Evolutionary conservation across 139 green algal genomes (phyloP).

Genomic region (Chlorella sp.): DNA sequence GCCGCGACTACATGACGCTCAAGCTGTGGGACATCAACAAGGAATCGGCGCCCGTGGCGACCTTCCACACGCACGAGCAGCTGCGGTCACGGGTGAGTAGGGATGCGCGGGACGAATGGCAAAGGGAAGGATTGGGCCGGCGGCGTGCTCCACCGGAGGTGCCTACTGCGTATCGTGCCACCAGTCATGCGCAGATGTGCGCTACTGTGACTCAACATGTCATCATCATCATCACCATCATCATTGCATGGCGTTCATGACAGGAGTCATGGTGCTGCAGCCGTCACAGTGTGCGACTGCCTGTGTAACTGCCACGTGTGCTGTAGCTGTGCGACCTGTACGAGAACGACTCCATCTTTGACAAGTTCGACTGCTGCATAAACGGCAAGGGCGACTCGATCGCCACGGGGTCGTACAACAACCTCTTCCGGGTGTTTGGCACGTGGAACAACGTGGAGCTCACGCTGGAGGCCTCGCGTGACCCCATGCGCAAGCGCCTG

Average conservation of each 20-base stretch:
- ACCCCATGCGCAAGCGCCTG: conserved; percentile 68
- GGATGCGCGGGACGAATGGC: no score
- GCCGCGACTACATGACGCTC: conserved; percentile 96
- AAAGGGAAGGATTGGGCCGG: no score
- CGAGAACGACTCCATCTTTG: conserved; percentile 98
- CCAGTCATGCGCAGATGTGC: no score
- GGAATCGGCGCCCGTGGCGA: conserved; percentile 74
- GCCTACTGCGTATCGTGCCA: no score
- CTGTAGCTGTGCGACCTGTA: conserved; percentile 95
- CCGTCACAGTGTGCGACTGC: background rate
- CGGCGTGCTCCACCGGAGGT: no score
- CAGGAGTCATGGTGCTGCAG: no score
- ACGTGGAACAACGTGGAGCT: conserved; percentile 37
- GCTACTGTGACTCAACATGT: no score
- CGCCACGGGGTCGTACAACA: conserved; percentile 91
- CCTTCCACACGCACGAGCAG: conserved; percentile 90
- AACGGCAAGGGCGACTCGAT: conserved; percentile 69
- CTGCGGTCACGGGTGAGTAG: conserved; percentile 61
- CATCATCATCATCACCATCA: background rate
- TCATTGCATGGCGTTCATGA: no score
- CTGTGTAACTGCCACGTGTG: background rate
- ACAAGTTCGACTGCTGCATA: conserved; percentile 96
- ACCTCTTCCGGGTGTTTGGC: conserved; percentile 74
- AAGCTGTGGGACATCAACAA: conserved; percentile 97
- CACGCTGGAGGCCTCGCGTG: conserved; percentile 66